phyloP scores from a whole-genome alignment of 352 stramenopile species.

The Peronospora belbahrii region DNA sequence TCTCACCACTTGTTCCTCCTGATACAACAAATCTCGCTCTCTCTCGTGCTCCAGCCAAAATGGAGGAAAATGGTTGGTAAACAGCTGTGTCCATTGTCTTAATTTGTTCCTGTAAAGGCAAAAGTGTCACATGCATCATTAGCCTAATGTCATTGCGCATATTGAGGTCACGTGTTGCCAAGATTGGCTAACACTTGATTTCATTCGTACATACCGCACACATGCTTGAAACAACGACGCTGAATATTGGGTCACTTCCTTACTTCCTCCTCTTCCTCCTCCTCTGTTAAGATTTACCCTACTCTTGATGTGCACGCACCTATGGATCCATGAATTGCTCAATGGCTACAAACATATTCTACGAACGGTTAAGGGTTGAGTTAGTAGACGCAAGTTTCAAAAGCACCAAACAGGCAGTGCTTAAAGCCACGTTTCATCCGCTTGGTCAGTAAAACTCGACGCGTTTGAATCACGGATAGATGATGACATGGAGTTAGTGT shows the following conservation, averaged over 20 bases:
- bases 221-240: too few species aligned
- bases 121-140: too few species aligned
- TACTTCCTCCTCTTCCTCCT: conserved; percentile 8
- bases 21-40: conserved; percentile 15
- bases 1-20: not conserved
- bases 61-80: conserved; percentile 19
- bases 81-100: conserved; percentile 12
- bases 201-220: too few species aligned
- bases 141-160: too few species aligned
- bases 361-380: conserved; percentile 8
- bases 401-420: not conserved
- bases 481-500: conserved; percentile 36
- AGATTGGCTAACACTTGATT: too few species aligned
- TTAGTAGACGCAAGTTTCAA: not conserved
- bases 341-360: not conserved
- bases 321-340: not conserved
- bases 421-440: conserved; percentile 52
- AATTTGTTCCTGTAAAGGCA: conserved; percentile 1
- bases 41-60: conserved; percentile 1
- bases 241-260: too few species aligned
- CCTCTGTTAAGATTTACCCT: too few species aligned
- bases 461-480: conserved; percentile 49
- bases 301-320: too few species aligned
- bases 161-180: too few species aligned
- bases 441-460: conserved; percentile 35